A percentile compares a stretch with the other conserved stretches of the same genome.
These are phyloP conservation scores for Pseudozyma tsukubaensis DNA, from an alignment of 1,284 basidiomycete genomes.

Conservation along the genomic window DNA sequence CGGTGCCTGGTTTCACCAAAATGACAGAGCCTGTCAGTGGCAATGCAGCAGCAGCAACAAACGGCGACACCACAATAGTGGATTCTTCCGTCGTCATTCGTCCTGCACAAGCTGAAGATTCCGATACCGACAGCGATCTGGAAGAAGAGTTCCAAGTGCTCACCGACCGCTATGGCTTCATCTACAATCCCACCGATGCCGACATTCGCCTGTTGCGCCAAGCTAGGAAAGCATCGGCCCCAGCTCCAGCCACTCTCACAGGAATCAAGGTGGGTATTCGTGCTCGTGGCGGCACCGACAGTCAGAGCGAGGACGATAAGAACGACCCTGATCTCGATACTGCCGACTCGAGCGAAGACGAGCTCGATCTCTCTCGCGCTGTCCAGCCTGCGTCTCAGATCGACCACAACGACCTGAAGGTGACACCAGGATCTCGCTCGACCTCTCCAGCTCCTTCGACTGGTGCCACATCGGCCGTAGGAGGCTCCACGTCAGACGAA, in stretches of 20 bases:
- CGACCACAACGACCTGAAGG: conserved; percentile 23
- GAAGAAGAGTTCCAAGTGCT: conserved; percentile 74
- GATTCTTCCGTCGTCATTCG: conserved; percentile 46
- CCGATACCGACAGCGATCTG: conserved; percentile 35
- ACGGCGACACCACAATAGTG: neutral
- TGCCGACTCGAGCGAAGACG: conserved; percentile 45
- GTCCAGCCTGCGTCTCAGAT: conserved; percentile 22
- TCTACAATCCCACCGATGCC: conserved; percentile 81
- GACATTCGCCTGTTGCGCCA: conserved; percentile 81
- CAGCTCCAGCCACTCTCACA: conserved; percentile 84
- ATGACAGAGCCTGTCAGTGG: conserved; percentile 14
- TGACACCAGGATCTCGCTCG: conserved; percentile 7
- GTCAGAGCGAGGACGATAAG: conserved; percentile 53
- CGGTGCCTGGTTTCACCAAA: conserved; percentile 44
- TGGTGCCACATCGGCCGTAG: conserved; percentile 14
- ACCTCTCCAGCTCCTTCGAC: conserved; percentile 25
- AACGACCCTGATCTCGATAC: conserved; percentile 38
- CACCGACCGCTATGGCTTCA: conserved; percentile 95
- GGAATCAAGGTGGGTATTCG: conserved; percentile 79
- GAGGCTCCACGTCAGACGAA: conserved; percentile 23
- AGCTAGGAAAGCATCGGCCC: conserved; percentile 78
- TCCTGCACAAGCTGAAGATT: conserved; percentile 14
- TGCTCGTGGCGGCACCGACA: conserved; percentile 58
- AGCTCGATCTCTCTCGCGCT: conserved; percentile 63
- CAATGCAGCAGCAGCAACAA: neutral